Base-by-base conservation (phyloP, 2,329 filamentous ascomycete genomes). In the Pseudocercospora fijiensis region DNA sequence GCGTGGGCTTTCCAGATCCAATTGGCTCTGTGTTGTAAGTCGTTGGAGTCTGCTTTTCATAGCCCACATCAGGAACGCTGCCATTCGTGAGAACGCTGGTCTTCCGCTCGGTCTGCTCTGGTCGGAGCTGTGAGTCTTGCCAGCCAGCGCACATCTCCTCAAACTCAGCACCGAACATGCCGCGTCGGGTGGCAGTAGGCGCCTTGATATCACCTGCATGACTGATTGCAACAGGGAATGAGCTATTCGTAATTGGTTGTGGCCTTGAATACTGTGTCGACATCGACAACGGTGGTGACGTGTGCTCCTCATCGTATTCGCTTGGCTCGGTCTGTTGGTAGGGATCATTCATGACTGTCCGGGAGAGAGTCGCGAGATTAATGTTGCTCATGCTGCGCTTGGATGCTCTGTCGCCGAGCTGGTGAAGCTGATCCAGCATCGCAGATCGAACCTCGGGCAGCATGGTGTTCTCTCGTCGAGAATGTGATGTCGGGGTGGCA, bases 261-360 rank as follows among this genome's bases (percentile, higher is more conserved):
- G 22, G 10, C 10, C 26, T 24, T 24, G 49, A 26, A 26, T n/a
- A 27, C 9, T 22, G 16, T 3, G n/a, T 24, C 16, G 49, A 28
- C 28, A 56, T 56, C 2, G 52, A 56, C 27, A 56, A 24, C 13
- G 52, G 22, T 9, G 52, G 52, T 18, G 49, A 52, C 26, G 49
- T 16, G 9, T 27, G 20, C 13, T 24, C 27, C 16, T 56, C 52
- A 16, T 20, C 18, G 13, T 22, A 33, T 37, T 51, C 41, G 43
- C 45, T 52, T 16, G 10, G 16, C 8, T 27, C 47, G 11, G 1
- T 59, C 43, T 64, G 43, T 11, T 66, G 71, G 20, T 76, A 71
- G 4, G 75, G 72, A 57, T 77, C 73, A 51, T 73, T 69, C 18
- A 74, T 67, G 18, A 76, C 74, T 16, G 69, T 72, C 16, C 75